A percentile compares a stretch with the other conserved stretches of the same genome.
Conservation (phyloP, 257 asterid species). For the Lycium ferocissimum region DNA sequence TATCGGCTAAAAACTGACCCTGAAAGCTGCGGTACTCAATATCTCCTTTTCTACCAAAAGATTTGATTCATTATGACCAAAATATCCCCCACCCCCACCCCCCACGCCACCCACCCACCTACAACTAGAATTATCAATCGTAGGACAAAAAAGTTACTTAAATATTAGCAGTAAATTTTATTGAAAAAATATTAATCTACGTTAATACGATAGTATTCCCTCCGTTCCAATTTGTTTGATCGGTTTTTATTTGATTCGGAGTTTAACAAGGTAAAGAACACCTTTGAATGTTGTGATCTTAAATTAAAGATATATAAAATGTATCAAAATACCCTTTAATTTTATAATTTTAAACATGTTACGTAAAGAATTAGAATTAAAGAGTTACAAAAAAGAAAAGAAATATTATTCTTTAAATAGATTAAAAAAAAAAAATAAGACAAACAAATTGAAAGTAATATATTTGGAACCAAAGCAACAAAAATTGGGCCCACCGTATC, state of each 20-base stretch:
- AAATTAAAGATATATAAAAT: too few relatives aligned
- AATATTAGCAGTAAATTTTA: background rate
- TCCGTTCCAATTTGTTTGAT: too few relatives aligned
- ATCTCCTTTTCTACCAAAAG: conserved; percentile 42
- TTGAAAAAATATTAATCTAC: background rate
- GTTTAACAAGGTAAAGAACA: too few relatives aligned
- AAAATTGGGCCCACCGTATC: conserved; percentile 28
- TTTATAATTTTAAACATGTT: too few relatives aligned
- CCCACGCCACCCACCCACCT: background rate
- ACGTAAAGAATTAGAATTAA: too few relatives aligned
- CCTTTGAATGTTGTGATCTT: too few relatives aligned
- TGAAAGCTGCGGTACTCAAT: conserved; percentile 49
- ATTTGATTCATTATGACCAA: conserved; percentile 23
- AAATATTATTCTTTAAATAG: too few relatives aligned
- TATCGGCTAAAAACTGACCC: conserved; percentile 39
- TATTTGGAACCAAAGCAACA: background rate
- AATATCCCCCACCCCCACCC: conserved; percentile 23
- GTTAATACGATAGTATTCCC: background rate
- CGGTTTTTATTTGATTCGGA: too few relatives aligned
- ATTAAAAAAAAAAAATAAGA: too few relatives aligned
- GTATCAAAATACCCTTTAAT: too few relatives aligned
- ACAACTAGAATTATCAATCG: background rate
- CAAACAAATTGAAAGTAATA: background rate
- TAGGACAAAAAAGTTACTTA: too few relatives aligned
- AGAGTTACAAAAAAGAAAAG: too few relatives aligned